Conservation (phyloP, 805 yeast genomes). For the Limtongia smithiae region DNA sequence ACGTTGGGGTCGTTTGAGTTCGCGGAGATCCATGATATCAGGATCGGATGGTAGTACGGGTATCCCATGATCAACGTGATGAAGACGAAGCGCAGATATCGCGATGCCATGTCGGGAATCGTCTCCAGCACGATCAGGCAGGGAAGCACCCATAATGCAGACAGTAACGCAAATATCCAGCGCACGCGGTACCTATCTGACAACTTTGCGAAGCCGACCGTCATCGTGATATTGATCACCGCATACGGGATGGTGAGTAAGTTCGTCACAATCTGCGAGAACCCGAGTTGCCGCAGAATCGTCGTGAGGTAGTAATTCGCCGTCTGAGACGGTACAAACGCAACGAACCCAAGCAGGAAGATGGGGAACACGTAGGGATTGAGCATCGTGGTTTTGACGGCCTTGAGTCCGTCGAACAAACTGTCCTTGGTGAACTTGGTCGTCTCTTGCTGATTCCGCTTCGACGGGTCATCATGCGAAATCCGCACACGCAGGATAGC, state of each 20-base stretch:
- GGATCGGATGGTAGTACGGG: slow-evolving; percentile 51
- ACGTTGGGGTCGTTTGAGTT: slow-evolving; percentile 59
- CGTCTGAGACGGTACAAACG: slow-evolving; percentile 23
- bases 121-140: slow-evolving; percentile 30
- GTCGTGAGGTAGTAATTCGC: slow-evolving; percentile 41
- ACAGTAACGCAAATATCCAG: slow-evolving; percentile 24
- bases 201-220: slow-evolving; percentile 29
- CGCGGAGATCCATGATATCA: slow-evolving; percentile 57
- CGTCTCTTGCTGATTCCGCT: slow-evolving; percentile 28
- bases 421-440: slow-evolving; percentile 44
- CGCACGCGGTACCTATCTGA: slow-evolving; percentile 17
- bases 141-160: slow-evolving; percentile 26
- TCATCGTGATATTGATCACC: slow-evolving; percentile 32
- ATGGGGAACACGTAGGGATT: slow-evolving; percentile 19
- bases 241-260: slow-evolving; percentile 51
- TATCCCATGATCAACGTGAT: slow-evolving; percentile 41
- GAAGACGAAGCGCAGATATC: slow-evolving; percentile 21
- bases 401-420: slow-evolving; percentile 40
- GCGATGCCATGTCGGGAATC: slow-evolving; percentile 19
- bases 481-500: slow-evolving; percentile 57
- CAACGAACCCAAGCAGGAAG: slow-evolving; percentile 22
- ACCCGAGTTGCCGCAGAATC: slow-evolving; percentile 48
- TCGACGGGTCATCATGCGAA: slow-evolving; percentile 49
- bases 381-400: slow-evolving; percentile 4
- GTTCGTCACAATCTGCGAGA: slow-evolving; percentile 49